Conservation (phyloP, 208 protist species). For the Trypanosoma lewisi region DNA sequence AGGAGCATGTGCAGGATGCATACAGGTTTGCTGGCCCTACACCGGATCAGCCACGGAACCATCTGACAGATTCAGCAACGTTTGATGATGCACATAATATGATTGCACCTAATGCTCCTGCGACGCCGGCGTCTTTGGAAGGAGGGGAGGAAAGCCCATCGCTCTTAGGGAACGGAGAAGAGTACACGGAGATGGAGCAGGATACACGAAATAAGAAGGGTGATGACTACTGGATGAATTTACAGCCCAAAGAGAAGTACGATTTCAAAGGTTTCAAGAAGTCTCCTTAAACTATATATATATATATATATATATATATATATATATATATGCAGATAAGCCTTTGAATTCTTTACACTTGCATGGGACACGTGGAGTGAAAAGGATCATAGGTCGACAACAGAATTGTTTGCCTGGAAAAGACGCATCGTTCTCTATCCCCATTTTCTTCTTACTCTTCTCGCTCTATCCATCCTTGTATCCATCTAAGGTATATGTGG, state of each 20-base stretch:
- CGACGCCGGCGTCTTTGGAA: conserved; percentile 34
- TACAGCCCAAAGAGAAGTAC: conserved; percentile 86
- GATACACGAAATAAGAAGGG: conserved; percentile 87
- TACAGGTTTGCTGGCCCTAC: conserved; percentile 88
- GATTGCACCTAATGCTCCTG: conserved; percentile 84
- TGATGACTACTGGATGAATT: conserved; percentile 93
- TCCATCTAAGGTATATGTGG: too few species aligned
- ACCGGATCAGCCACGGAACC: conserved; percentile 75
- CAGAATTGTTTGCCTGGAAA: too few species aligned
- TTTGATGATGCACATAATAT: conserved; percentile 92
- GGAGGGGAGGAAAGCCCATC: conserved; percentile 37
- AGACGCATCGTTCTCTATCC: too few species aligned
- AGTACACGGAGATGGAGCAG: conserved; percentile 78
- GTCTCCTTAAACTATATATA: conserved; percentile 48
- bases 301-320: neutral
- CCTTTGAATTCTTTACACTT: too few species aligned
- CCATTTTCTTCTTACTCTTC: too few species aligned
- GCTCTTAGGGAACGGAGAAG: conserved; percentile 44
- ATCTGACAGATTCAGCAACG: conserved; percentile 73
- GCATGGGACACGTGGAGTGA: too few species aligned
- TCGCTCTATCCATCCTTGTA: too few species aligned
- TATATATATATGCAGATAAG: neutral
- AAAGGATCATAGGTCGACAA: too few species aligned
- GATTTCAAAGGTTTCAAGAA: conserved; percentile 90
- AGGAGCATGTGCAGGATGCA: conserved; percentile 91